Base-by-base conservation (phyloP, 1,284 basidiomycete species). In the Volvariella surrecta region DNA sequence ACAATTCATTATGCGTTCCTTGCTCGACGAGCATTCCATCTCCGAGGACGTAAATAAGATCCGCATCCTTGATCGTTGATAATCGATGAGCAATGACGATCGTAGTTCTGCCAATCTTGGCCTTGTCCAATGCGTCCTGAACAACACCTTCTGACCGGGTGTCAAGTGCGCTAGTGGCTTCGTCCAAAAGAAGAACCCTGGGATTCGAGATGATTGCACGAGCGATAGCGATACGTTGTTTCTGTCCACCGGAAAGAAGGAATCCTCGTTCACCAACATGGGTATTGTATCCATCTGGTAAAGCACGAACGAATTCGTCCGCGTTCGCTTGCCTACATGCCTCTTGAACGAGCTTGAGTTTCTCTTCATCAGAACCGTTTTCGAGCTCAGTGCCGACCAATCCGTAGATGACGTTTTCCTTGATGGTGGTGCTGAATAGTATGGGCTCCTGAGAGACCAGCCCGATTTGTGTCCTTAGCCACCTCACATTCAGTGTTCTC, bases 141-240 rank as follows among this genome's bases (percentile, higher is more conserved):
- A 99, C 95, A 45, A 98, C 73, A 39, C 88, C 87, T 61, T 99
- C 95, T 1, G 79, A 84, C 58, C 89, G 81, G 1, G 90, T 91
- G 61, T 97, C 93, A 8, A 97, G 73, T 18, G 93, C 93, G 45
- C 77, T 81, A 2, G 92, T 95, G 1, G 93, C 93, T 58, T 91
- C 89, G 52, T 92, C 89, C 30, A 92, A 73, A 8, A 92, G 71
- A n/a, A 92, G 63, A 39, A 92, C 84, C 19, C 74, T 71, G 2
- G 92, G 93, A 61, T 96, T 85, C 1, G 89, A 93, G 30, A 95
- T 89, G 54, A 95, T 93, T 7, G 92, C 92, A 42, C 93, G 82
- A 13, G 90, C 91, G 52, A 93, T 93, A 11, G 90, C 91, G 34
- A 93, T 73, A 54, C 91, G 87, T 58, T 94, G 82, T 73, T 94